Conservation (phyloP, 108 stramenopile species). For the Schizochytrium sp. region DNA sequence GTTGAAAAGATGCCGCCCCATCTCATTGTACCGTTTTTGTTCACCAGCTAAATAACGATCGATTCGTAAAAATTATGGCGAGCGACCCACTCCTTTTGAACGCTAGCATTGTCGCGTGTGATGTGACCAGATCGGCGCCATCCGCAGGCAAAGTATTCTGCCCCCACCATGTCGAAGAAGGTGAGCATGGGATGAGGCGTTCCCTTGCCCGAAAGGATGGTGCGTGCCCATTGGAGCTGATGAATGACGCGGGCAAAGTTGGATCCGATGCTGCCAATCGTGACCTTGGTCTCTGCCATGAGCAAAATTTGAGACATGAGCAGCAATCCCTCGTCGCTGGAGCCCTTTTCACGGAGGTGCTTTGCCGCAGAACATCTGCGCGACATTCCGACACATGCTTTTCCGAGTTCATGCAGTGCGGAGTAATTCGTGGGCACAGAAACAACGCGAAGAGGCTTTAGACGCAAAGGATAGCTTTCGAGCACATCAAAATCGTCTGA, state of each 20-base stretch:
- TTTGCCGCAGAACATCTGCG: not conserved
- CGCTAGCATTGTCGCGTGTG: not conserved
- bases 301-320: not conserved
- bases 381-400: not conserved
- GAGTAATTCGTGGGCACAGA: not conserved
- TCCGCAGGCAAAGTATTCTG: not conserved
- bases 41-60: not conserved
- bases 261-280: not conserved
- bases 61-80: not conserved
- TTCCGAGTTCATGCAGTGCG: not conserved
- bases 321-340: not conserved
- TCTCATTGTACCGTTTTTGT: too few species aligned
- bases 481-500: not conserved
- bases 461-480: not conserved
- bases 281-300: not conserved
- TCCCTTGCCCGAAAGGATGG: not conserved
- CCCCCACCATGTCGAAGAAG: not conserved
- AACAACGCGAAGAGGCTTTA: not conserved
- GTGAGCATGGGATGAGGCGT: not conserved
- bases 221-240: not conserved
- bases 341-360: not conserved
- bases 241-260: slow-evolving; percentile 4
- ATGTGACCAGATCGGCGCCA: not conserved
- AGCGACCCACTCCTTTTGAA: not conserved
- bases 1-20: too few species aligned